Evolutionary conservation across 2,329 filamentous ascomycete genomes (phyloP).

Genomic region (Aspergillus piperis): DNA sequence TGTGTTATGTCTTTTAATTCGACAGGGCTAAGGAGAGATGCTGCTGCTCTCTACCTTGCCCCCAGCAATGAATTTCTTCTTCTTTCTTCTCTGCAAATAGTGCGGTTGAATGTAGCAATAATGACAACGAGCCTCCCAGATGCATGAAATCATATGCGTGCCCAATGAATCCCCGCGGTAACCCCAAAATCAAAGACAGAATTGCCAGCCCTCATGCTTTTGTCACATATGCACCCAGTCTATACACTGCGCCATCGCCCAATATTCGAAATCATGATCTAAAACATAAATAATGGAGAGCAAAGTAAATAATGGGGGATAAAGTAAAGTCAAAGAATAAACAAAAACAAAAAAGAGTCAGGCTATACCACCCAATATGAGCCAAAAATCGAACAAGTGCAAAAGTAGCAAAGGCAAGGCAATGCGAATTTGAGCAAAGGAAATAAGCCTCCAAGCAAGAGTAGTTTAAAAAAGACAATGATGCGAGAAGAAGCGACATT

Average conservation of each 20-base stretch:
- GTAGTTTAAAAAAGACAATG: constrained; percentile 7
- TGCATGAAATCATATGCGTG: constrained; percentile 35
- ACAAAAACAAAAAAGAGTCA: constrained; percentile 1
- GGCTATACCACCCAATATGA: constrained; percentile 3
- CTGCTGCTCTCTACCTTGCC: not conserved
- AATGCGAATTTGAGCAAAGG: not conserved
- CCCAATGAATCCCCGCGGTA: constrained; percentile 29
- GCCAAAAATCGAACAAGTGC: not conserved
- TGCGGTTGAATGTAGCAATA: constrained; percentile 9
- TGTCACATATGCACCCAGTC: constrained; percentile 39
- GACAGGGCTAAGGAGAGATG: not conserved
- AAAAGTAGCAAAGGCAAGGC: not conserved
- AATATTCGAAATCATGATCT: constrained; percentile 28
- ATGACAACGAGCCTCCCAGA: constrained; percentile 37
- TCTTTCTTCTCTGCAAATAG: not conserved
- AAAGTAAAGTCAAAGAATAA: constrained; percentile 15
- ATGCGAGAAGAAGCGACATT: constrained; percentile 8
- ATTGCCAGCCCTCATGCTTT: constrained; percentile 30
- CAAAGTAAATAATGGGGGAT: constrained; percentile 4
- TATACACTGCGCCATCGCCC: constrained; percentile 38
- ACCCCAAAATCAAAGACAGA: constrained; percentile 21
- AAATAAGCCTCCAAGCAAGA: constrained; percentile 6
- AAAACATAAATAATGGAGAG: constrained; percentile 18
- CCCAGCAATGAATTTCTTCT: not conserved
- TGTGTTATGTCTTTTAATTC: not conserved